A percentile compares a stretch with the other conserved stretches of the same genome.
phyloP scores from a whole-genome alignment of 2,329 filamentous ascomycete species.

The Pseudocercospora crystallina region DNA sequence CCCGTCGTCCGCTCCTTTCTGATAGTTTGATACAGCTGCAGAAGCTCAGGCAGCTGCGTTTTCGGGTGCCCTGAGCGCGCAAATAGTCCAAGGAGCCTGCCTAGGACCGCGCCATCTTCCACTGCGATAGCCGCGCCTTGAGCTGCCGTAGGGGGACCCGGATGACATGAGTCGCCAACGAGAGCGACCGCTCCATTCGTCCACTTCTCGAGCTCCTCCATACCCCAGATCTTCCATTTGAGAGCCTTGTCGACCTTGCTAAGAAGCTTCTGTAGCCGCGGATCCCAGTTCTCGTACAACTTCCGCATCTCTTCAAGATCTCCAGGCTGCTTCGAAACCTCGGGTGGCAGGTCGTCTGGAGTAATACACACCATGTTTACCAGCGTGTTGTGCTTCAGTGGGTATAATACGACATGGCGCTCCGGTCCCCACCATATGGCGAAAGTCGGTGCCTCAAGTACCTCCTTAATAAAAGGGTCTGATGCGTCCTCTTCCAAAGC shows the following conservation, averaged over 20 bases:
- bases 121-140: constrained; percentile 67
- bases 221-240: constrained; percentile 62
- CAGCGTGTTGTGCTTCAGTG: constrained; percentile 55
- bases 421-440: constrained; percentile 61
- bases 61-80: constrained; percentile 49
- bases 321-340: constrained; percentile 52
- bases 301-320: constrained; percentile 59
- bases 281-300: constrained; percentile 64
- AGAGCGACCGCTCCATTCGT: constrained; percentile 6
- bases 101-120: constrained; percentile 65
- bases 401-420: constrained; percentile 61
- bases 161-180: constrained; percentile 60
- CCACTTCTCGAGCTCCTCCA: constrained; percentile 14
- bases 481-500: constrained; percentile 40
- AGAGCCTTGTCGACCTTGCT: constrained; percentile 56
- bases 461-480: constrained; percentile 3
- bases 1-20: constrained; percentile 48
- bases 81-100: constrained; percentile 41
- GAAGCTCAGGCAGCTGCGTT: constrained; percentile 35
- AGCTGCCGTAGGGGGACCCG: constrained; percentile 54
- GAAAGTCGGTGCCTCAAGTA: constrained; percentile 14
- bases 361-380: constrained; percentile 65
- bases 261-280: constrained; percentile 47
- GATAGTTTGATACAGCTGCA: constrained; percentile 44
- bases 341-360: constrained; percentile 60